Evolutionary conservation across 305 asterid genomes (phyloP), one percentile per base, ranked within the genome.

Genomic region (Fraxinus sp.): DNA sequence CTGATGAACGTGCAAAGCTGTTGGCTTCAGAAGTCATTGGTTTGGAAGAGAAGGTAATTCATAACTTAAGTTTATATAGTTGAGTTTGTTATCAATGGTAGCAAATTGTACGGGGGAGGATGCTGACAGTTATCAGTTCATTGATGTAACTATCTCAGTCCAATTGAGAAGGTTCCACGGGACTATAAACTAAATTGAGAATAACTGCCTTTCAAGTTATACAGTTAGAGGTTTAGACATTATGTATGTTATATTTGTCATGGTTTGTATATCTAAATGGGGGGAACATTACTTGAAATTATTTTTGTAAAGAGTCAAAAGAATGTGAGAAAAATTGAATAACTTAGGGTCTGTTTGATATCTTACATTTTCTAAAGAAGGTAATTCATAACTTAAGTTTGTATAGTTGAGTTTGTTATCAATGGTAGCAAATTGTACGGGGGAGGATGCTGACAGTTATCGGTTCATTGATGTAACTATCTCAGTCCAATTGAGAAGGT

Each of bases 1-100:
- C 98, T 80, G 99, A 97, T 91, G 98, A 97, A 85, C 96, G 98
- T 10, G 95, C 97, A 79, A 97, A 93, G 84, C 87, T 97, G 73
- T 90, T 97, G 89, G 98, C 97, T 76, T 92, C 99, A 79, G 99
- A 97, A 93, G 98, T 97, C 83, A 97, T 97, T 87, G 97, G 90
- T 75, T 93, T 95, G 90, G 99, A 97, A 88, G 99, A 97, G 89
- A 97, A 95, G 98, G 76, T 70, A 70, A 28, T 30, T 70, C 24
- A 30, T 70, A 70, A 70, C 24, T 20, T 10, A 24, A n/a, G 8
- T 57, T 6, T 57, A 6, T 57, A 16, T 57, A 7, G n/a, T 2
- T 62, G 72, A 8, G 30, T 41, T 7, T 62, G 72, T 22, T 62
- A 62, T 62, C 30, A 62, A 9, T 62, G 33, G 28, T 20, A 24